Percentiles rank a stretch among this genome's conserved stretches.
Evolutionary conservation across 805 yeast genomes (phyloP).

Genomic region (Lipomyces starkeyi): DNA sequence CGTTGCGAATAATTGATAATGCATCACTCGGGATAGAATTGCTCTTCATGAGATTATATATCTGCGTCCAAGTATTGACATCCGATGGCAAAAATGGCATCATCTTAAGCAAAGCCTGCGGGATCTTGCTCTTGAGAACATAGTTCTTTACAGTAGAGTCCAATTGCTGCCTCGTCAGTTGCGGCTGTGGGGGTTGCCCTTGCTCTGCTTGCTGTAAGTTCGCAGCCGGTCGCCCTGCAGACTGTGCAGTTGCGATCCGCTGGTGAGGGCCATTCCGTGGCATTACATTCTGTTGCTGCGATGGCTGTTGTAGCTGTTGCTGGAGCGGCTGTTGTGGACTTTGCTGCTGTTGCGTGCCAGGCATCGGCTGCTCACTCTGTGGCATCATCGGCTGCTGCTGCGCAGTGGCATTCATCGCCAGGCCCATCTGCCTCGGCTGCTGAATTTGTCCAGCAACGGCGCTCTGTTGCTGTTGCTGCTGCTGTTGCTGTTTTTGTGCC

Average conservation of each 20-base stretch:
- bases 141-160: conserved; percentile 31
- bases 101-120: conserved; percentile 64
- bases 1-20: conserved; percentile 64
- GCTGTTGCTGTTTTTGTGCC: conserved; percentile 23
- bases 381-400: conserved; percentile 37
- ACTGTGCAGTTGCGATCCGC: conserved; percentile 10
- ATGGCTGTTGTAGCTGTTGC: conserved; percentile 18
- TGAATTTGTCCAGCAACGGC: conserved; percentile 13
- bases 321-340: conserved; percentile 18
- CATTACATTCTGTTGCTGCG: conserved; percentile 26
- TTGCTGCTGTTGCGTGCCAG: conserved; percentile 26
- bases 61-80: conserved; percentile 80
- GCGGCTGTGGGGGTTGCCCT: conserved; percentile 4
- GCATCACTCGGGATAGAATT: conserved; percentile 64
- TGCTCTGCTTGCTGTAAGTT: conserved; percentile 14
- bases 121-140: conserved; percentile 72
- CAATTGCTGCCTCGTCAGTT: conserved; percentile 36
- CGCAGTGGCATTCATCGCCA: conserved; percentile 26
- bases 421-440: conserved; percentile 25
- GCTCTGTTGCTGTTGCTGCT: conserved; percentile 13
- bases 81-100: conserved; percentile 81
- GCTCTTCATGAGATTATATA: conserved; percentile 65
- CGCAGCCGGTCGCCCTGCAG: conserved; percentile 41
- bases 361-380: conserved; percentile 31
- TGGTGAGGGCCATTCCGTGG: conserved; percentile 11